A percentile compares a stretch with the other conserved stretches of the same genome.
Conservation (phyloP, 1,139 yeast genomes). For the Debaryomycetaceae sp. region DNA sequence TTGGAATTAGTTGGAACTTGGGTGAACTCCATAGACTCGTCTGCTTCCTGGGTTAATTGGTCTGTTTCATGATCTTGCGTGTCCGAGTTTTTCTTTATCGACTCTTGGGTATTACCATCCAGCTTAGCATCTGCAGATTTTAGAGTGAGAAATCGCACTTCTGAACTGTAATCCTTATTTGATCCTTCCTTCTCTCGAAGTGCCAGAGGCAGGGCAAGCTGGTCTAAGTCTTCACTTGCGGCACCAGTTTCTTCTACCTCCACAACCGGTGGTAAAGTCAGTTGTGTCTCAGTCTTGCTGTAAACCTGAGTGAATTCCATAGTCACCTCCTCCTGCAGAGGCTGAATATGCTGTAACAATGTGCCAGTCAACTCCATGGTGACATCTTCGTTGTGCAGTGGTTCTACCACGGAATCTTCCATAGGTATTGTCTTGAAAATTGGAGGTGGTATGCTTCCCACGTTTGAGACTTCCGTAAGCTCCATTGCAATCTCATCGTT, state of each 20-base stretch:
- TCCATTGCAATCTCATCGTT: conserved; percentile 22
- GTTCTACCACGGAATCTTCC: neutral
- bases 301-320: conserved; percentile 12
- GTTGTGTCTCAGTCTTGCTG: neutral
- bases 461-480: conserved; percentile 13
- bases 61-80: neutral
- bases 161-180: too few species aligned
- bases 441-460: neutral
- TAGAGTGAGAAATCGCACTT: too few species aligned
- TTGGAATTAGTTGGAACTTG: too few species aligned
- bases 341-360: neutral
- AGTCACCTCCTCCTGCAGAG: conserved; percentile 6
- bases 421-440: neutral
- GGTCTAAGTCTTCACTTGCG: neutral
- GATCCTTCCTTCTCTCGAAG: neutral
- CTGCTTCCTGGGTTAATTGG: neutral
- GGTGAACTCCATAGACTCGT: conserved; percentile 14
- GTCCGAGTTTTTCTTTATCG: neutral
- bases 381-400: neutral
- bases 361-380: conserved; percentile 7
- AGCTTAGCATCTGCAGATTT: too few species aligned
- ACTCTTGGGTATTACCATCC: too few species aligned
- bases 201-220: neutral
- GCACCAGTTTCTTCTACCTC: neutral
- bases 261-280: neutral